Evolutionary conservation across 371 early-diverging fungal genomes (phyloP).

Genomic region (Lichtheimia ramosa): DNA sequence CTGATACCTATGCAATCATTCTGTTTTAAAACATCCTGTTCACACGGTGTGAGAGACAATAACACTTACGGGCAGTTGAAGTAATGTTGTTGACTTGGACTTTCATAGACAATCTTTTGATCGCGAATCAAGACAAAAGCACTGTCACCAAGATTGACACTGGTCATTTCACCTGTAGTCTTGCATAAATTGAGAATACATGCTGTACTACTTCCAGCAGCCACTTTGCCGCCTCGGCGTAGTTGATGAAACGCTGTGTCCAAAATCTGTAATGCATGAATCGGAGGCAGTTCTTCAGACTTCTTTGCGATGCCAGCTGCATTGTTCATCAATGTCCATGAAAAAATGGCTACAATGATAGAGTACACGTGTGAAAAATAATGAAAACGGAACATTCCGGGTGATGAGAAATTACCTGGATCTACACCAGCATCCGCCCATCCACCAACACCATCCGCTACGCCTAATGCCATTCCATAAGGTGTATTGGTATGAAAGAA

Average conservation of each 20-base stretch:
- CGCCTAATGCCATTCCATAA: slow-evolving; percentile 59
- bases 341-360: slow-evolving; percentile 55
- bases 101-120: slow-evolving; percentile 60
- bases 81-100: slow-evolving; percentile 69
- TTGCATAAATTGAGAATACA: slow-evolving; percentile 67
- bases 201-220: slow-evolving; percentile 71
- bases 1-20: slow-evolving; percentile 49
- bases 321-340: slow-evolving; percentile 74
- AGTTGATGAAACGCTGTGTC: slow-evolving; percentile 60
- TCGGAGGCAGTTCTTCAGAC: slow-evolving; percentile 17
- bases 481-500: slow-evolving; percentile 65
- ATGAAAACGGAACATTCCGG: neutral
- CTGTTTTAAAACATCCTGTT: neutral
- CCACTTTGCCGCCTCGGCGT: slow-evolving; percentile 55
- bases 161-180: slow-evolving; percentile 59
- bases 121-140: slow-evolving; percentile 65
- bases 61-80: slow-evolving; percentile 67
- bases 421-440: slow-evolving; percentile 62
- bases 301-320: slow-evolving; percentile 60
- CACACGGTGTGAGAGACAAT: neutral
- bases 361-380: neutral
- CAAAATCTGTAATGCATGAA: slow-evolving; percentile 62
- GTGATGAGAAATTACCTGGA: slow-evolving; percentile 33
- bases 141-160: slow-evolving; percentile 68
- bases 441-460: slow-evolving; percentile 75